A percentile compares a stretch with the other conserved stretches of the same genome.
Evolutionary conservation across 1,284 basidiomycete genomes (phyloP).

Genomic region (Marasmius sp.): DNA sequence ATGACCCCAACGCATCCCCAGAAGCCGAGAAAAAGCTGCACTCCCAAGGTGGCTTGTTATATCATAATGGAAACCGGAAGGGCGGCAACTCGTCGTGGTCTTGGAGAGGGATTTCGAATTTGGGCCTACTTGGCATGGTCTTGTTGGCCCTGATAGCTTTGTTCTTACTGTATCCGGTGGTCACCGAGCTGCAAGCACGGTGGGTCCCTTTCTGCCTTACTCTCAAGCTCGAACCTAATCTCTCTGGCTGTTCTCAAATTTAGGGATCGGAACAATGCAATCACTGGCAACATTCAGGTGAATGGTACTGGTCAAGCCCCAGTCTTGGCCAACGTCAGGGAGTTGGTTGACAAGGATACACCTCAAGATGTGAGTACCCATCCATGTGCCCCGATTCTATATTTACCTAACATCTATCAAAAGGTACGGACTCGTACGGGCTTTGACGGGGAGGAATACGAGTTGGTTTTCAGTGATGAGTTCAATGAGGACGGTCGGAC

Average conservation of each 20-base stretch:
- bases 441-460: conserved; percentile 63
- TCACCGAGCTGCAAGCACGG: conserved; percentile 46
- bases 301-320: conserved; percentile 51
- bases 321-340: conserved; percentile 51
- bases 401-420: conserved; percentile 5
- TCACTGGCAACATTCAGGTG: conserved; percentile 66
- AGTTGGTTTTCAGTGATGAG: conserved; percentile 82
- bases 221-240: not conserved
- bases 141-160: not conserved
- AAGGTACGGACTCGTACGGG: conserved; percentile 58
- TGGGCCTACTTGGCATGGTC: not conserved
- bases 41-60: not conserved
- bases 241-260: not conserved
- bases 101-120: not conserved
- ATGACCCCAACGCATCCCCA: conserved; percentile 47
- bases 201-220: conserved; percentile 33
- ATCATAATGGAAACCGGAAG: conserved; percentile 4
- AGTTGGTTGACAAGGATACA: conserved; percentile 69
- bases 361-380: conserved; percentile 51
- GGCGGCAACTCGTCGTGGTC: conserved; percentile 37
- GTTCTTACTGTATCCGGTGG: conserved; percentile 27
- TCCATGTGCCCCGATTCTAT: not conserved
- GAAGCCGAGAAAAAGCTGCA: conserved; percentile 19
- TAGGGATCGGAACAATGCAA: conserved; percentile 21
- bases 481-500: conserved; percentile 74